Evolutionary conservation across 192 early-diverging fungal species (phyloP).

Genomic region (Backusella macrospora): DNA sequence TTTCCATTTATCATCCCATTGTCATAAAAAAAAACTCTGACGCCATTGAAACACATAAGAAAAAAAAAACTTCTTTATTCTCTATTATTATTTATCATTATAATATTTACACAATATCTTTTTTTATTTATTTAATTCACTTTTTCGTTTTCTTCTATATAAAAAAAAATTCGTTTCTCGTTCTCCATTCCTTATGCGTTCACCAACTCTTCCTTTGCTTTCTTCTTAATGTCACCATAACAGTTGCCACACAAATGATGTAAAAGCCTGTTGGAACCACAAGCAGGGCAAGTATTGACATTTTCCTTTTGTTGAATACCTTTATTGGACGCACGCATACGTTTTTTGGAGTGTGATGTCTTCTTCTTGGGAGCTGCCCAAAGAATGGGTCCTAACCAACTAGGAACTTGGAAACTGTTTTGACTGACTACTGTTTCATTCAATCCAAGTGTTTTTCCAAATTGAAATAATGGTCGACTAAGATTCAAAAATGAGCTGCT

Average conservation of each 20-base stretch:
- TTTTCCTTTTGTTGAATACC: conserved; percentile 72
- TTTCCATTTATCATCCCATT: too few relatives aligned
- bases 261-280: conserved; percentile 70
- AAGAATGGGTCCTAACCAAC: conserved; percentile 63
- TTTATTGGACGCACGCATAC: conserved; percentile 80
- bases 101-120: background rate
- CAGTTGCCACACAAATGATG: conserved; percentile 82
- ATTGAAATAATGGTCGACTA: background rate
- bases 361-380: conserved; percentile 92
- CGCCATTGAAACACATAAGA: too few relatives aligned
- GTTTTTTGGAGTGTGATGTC: conserved; percentile 90
- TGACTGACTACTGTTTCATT: background rate
- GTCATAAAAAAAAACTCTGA: too few relatives aligned
- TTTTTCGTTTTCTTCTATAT: too few relatives aligned
- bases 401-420: conserved; percentile 37
- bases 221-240: conserved; percentile 65
- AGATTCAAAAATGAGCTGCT: background rate
- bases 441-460: too few relatives aligned
- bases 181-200: background rate
- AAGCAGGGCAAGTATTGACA: conserved; percentile 74
- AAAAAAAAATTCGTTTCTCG: too few relatives aligned
- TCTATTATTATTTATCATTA: background rate
- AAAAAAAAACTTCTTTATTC: background rate
- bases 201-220: conserved; percentile 20
- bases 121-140: background rate